Evolutionary conservation across 176 grass and related monocot species (phyloP).

Genomic region (Hordeum marinum): DNA sequence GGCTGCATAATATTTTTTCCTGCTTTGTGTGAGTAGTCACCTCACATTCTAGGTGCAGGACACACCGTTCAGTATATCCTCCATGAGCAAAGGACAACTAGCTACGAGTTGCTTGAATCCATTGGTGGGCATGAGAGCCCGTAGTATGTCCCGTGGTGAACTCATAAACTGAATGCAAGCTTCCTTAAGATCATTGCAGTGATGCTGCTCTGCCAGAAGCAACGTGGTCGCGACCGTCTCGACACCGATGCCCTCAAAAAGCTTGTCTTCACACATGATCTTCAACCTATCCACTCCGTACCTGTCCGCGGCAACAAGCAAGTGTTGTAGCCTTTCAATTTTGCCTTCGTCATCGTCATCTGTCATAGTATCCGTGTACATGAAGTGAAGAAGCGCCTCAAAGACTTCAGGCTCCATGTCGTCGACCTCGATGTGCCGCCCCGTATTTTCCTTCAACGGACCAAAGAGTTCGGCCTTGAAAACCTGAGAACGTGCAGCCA

Average conservation of each 20-base stretch:
- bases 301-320: slow-evolving; percentile 21
- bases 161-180: not conserved
- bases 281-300: slow-evolving; percentile 4
- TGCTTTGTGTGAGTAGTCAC: not conserved
- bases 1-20: not conserved
- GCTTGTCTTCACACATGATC: slow-evolving; percentile 4
- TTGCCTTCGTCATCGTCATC: not conserved
- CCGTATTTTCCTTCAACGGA: not conserved
- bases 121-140: not conserved
- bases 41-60: not conserved
- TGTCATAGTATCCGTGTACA: not conserved
- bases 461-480: slow-evolving; percentile 19
- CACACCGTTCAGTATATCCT: not conserved
- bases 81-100: not conserved
- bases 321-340: not conserved
- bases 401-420: slow-evolving; percentile 4
- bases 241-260: not conserved
- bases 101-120: slow-evolving; percentile 8
- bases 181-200: not conserved
- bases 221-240: not conserved
- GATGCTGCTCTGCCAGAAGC: slow-evolving; percentile 6
- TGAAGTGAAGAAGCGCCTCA: slow-evolving; percentile 16
- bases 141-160: not conserved
- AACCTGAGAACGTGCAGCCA: not conserved
- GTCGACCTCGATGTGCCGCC: not conserved